A percentile compares a stretch with the other conserved stretches of the same genome.
Evolutionary conservation across 2,329 filamentous ascomycete species (phyloP).

Genomic region (Aspergillus proliferans): DNA sequence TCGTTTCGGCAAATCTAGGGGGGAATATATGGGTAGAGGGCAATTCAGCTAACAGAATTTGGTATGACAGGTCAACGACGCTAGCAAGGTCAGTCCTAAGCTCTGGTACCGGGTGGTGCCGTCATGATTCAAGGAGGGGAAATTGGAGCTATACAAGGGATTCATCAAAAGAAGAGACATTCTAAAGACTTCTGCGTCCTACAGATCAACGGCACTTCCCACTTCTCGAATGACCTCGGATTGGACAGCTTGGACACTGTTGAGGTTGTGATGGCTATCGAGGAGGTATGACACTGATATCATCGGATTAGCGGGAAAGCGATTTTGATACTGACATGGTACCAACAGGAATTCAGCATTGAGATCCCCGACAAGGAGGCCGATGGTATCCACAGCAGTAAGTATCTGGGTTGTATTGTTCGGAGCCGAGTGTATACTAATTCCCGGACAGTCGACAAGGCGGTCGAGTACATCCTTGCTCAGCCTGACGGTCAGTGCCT

Average conservation of each 20-base stretch:
- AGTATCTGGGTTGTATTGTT: slow-evolving; percentile 28
- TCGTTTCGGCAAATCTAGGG: slow-evolving; percentile 23
- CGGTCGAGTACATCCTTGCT: slow-evolving; percentile 85
- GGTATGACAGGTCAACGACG: slow-evolving; percentile 29
- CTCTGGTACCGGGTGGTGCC: background rate
- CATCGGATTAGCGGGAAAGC: slow-evolving; percentile 11
- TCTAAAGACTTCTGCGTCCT: slow-evolving; percentile 17
- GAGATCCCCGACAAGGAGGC: slow-evolving; percentile 98
- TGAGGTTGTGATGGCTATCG: slow-evolving; percentile 99
- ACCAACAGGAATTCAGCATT: slow-evolving; percentile 68
- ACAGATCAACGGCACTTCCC: slow-evolving; percentile 74
- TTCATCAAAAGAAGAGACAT: slow-evolving; percentile 2
- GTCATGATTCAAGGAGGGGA: background rate
- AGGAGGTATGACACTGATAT: slow-evolving; percentile 61
- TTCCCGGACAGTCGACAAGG: slow-evolving; percentile 68
- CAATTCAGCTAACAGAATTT: background rate
- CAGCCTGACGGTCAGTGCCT: slow-evolving; percentile 79
- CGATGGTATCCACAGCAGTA: slow-evolving; percentile 89
- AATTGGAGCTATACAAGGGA: background rate
- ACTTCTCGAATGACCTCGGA: slow-evolving; percentile 96
- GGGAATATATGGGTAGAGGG: background rate
- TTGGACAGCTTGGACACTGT: slow-evolving; percentile 97
- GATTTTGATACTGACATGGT: slow-evolving; percentile 7
- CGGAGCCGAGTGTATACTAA: slow-evolving; percentile 1
- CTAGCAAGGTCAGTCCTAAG: slow-evolving; percentile 30